A percentile compares a stretch with the other conserved stretches of the same genome.
Conservation (phyloP, 2,329 filamentous ascomycete genomes). For the Venturiaceae sp. region DNA sequence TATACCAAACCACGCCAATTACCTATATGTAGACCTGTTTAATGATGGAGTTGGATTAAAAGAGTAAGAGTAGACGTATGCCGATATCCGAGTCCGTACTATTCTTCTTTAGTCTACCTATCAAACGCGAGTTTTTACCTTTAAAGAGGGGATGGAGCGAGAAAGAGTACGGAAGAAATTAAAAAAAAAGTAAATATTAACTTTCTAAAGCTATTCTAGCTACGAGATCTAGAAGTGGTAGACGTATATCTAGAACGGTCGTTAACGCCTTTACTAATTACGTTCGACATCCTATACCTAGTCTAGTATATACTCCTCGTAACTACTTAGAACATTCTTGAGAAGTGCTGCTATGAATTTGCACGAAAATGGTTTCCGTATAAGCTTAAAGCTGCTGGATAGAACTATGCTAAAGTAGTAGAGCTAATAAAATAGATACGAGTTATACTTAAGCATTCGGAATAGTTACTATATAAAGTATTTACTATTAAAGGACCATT, state of each 20-base stretch:
- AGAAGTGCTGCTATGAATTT: slow-evolving; percentile 8
- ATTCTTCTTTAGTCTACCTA: neutral
- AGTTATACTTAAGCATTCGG: slow-evolving; percentile 2
- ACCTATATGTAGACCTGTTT: neutral
- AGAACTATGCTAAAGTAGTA: slow-evolving; percentile 5
- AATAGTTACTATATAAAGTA: neutral
- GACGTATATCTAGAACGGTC: slow-evolving; percentile 2
- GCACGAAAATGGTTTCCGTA: slow-evolving; percentile 1
- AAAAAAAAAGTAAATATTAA: neutral
- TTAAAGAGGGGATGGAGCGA: neutral
- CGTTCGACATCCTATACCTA: slow-evolving; percentile 3
- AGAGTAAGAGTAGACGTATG: slow-evolving; percentile 4
- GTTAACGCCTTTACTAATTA: neutral
- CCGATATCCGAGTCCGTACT: slow-evolving; percentile 5
- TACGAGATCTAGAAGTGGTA: slow-evolving; percentile 1
- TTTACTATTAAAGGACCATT: no score
- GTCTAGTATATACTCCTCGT: neutral
- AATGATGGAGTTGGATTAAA: slow-evolving; percentile 2
- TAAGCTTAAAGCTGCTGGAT: no score
- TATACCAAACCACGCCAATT: neutral
- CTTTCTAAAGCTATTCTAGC: slow-evolving; percentile 1
- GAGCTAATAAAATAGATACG: slow-evolving; percentile 7
- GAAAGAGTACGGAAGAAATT: slow-evolving; percentile 4
- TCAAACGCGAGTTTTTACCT: neutral
- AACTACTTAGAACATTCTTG: slow-evolving; percentile 5